phyloP scores from a whole-genome alignment of 768 basidiomycete species.

The Udeniomyces megalosporus region DNA sequence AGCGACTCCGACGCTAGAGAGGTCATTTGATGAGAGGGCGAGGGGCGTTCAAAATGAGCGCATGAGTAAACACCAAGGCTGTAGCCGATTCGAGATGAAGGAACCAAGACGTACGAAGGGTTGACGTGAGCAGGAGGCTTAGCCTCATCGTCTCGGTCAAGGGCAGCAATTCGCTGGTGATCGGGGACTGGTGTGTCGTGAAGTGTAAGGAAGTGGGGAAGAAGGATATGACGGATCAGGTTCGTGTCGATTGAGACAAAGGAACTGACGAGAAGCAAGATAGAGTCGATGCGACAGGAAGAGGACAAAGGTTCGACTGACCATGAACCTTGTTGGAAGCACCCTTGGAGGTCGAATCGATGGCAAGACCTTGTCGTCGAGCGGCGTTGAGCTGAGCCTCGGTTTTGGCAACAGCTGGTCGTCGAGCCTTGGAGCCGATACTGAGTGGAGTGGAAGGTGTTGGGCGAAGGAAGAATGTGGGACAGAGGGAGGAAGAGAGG shows the following conservation, averaged over 20 bases:
- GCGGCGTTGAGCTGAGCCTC: conserved; percentile 50
- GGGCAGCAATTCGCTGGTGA: conserved; percentile 81
- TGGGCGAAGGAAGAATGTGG: too few species aligned
- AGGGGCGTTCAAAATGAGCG: neutral
- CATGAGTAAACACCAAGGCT: neutral
- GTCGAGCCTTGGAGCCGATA: conserved; percentile 52
- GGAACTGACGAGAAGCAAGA: neutral
- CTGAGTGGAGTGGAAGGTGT: neutral
- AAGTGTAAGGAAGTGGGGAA: neutral
- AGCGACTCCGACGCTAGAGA: conserved; percentile 38
- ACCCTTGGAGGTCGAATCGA: conserved; percentile 58
- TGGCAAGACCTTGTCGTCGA: conserved; percentile 55
- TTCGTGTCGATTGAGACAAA: neutral
- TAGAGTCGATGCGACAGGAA: neutral
- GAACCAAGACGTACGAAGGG: conserved; percentile 19
- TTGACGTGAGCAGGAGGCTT: conserved; percentile 71
- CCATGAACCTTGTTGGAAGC: conserved; percentile 65
- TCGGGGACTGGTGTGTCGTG: conserved; percentile 80
- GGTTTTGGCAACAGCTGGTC: conserved; percentile 48
- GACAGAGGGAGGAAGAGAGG: too few species aligned
- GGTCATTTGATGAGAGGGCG: neutral
- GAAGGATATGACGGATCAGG: neutral
- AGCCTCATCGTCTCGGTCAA: conserved; percentile 89
- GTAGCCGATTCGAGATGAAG: too few species aligned
- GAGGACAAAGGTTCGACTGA: conserved; percentile 27